A percentile compares a stretch with the other conserved stretches of the same genome.
Conservation (phyloP, 345 rosid genomes). For the Lumnitzera racemosa region DNA sequence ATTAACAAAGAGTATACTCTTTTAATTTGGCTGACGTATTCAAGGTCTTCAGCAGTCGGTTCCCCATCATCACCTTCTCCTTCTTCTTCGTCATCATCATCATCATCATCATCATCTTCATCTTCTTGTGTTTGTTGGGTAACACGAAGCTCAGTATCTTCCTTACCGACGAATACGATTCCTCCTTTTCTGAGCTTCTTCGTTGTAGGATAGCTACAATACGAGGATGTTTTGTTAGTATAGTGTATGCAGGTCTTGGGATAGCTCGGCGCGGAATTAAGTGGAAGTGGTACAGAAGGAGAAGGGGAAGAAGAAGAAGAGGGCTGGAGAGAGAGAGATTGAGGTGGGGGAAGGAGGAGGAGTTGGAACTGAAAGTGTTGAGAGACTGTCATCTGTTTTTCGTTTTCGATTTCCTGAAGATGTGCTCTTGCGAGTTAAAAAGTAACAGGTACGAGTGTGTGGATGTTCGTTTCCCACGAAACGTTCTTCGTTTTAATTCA, state of each 20-base stretch:
- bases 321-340: neutral
- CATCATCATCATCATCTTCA: neutral
- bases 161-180: constrained; percentile 22
- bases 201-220: too few relatives aligned
- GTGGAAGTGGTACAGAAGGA: neutral
- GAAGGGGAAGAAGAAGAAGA: constrained; percentile 2
- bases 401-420: too few relatives aligned
- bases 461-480: too few relatives aligned
- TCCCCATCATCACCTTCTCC: constrained; percentile 12
- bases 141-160: constrained; percentile 26
- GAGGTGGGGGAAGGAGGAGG: neutral
- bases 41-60: constrained; percentile 29
- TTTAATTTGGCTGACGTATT: constrained; percentile 29
- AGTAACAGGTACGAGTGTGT: too few relatives aligned
- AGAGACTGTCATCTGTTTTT: neutral
- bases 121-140: constrained; percentile 4
- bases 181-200: neutral
- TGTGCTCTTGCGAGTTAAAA: too few relatives aligned
- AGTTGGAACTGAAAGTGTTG: neutral
- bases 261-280: too few relatives aligned
- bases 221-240: too few relatives aligned
- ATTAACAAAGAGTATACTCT: constrained; percentile 18
- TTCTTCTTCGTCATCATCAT: constrained; percentile 8
- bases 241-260: too few relatives aligned
- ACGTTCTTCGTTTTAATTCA: too few relatives aligned